These are phyloP conservation scores for Nidularia sp. DNA, from an alignment of 768 basidiomycete genomes.

Conservation along the genomic window DNA sequence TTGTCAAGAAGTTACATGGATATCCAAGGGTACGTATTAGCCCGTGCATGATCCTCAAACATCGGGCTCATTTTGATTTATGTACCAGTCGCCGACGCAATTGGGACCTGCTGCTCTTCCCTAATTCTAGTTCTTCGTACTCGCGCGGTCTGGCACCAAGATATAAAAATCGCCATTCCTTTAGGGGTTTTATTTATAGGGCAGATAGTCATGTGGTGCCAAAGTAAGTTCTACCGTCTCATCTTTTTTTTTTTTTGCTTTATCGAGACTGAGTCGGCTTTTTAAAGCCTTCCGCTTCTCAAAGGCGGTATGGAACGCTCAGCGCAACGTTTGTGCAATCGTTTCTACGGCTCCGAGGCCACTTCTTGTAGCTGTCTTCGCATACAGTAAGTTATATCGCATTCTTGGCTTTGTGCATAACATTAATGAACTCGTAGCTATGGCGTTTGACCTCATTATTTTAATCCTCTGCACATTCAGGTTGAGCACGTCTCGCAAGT, in stretches of 20 bases:
- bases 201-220: slow-evolving; percentile 24
- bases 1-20: slow-evolving; percentile 25
- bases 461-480: slow-evolving; percentile 21
- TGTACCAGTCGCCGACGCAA: slow-evolving; percentile 21
- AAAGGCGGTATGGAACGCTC: slow-evolving; percentile 20
- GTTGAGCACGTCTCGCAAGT: slow-evolving; percentile 13
- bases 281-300: slow-evolving; percentile 26
- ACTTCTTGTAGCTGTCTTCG: slow-evolving; percentile 23
- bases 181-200: slow-evolving; percentile 19
- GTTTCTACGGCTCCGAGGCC: slow-evolving; percentile 23
- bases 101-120: slow-evolving; percentile 26
- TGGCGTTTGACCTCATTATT: slow-evolving; percentile 27
- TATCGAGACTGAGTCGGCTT: background rate
- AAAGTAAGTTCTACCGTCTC: slow-evolving; percentile 15
- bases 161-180: slow-evolving; percentile 14
- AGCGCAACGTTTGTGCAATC: slow-evolving; percentile 23
- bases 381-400: slow-evolving; percentile 20
- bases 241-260: background rate
- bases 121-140: slow-evolving; percentile 28
- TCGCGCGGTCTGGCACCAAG: slow-evolving; percentile 25
- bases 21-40: slow-evolving; percentile 20
- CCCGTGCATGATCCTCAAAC: background rate
- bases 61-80: background rate
- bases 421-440: slow-evolving; percentile 14
- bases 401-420: background rate